Conservation (phyloP, 768 basidiomycete genomes). For the Gymnopilus dilepis region DNA sequence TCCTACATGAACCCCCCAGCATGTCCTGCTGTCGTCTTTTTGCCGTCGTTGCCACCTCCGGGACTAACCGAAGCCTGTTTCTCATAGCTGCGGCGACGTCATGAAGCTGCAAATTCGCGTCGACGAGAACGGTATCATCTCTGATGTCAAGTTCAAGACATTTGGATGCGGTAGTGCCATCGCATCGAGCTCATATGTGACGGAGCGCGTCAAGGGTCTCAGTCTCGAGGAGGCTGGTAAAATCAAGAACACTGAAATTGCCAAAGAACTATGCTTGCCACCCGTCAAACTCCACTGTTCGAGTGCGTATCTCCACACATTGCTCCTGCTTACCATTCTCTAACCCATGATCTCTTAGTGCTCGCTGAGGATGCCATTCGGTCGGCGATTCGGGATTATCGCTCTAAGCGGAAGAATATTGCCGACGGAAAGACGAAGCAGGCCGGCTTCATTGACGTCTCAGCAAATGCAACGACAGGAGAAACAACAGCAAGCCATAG, state of each 20-base stretch:
- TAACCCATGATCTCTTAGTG: conserved; percentile 53
- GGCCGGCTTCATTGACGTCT: conserved; percentile 72
- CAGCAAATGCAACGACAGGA: conserved; percentile 59
- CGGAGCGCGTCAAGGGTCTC: conserved; percentile 95
- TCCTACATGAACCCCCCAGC: conserved; percentile 11
- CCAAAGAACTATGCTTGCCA: conserved; percentile 93
- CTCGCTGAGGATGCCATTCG: conserved; percentile 98
- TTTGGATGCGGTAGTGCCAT: conserved; percentile 99
- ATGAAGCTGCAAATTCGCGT: conserved; percentile 99
- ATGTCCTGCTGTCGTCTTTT: background rate
- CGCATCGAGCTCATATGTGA: conserved; percentile 98
- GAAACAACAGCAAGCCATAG: conserved; percentile 58
- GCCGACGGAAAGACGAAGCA: conserved; percentile 52
- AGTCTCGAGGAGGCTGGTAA: conserved; percentile 92
- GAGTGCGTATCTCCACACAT: conserved; percentile 55
- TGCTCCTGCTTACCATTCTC: conserved; percentile 2
- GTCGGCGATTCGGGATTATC: conserved; percentile 96
- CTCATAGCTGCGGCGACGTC: conserved; percentile 88
- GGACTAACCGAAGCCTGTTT: conserved; percentile 34
- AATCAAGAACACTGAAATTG: conserved; percentile 99
- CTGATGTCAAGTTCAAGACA: conserved; percentile 99
- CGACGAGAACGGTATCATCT: conserved; percentile 92
- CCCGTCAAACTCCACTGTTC: conserved; percentile 97
- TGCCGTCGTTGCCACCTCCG: conserved; percentile 25
- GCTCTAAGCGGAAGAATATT: conserved; percentile 73